Conservation (phyloP, 2,329 filamentous ascomycete genomes). For the Stagonosporopsis cucurbitacearum region DNA sequence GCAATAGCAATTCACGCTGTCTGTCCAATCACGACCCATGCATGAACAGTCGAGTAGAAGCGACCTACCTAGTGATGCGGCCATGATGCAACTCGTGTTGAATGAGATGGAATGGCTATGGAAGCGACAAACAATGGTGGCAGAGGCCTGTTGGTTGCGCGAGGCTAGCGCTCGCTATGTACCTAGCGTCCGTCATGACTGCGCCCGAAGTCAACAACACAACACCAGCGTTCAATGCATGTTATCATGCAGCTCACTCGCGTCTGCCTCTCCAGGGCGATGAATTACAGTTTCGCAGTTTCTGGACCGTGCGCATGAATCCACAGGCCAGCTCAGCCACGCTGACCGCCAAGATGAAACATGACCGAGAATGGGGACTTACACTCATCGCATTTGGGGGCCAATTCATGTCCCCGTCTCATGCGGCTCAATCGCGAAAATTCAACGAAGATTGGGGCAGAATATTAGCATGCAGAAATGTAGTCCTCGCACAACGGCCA, state of each 20-base stretch:
- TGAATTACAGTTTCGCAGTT: neutral
- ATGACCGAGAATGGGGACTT: neutral
- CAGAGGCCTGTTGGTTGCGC: too few species aligned
- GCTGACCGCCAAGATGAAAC: neutral
- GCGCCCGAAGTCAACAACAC: neutral
- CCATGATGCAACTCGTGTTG: too few species aligned
- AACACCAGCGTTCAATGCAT: neutral
- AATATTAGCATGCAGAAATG: neutral
- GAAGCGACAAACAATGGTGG: neutral
- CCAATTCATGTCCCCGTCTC: neutral
- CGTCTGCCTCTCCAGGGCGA: neutral
- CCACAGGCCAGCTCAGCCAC: neutral
- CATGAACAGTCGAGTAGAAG: too few species aligned
- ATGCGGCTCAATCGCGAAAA: neutral
- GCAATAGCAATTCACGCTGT: too few species aligned
- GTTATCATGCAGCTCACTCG: neutral
- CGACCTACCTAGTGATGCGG: too few species aligned
- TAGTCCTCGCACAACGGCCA: neutral
- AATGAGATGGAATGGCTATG: neutral
- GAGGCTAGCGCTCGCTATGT: neutral
- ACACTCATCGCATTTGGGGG: neutral
- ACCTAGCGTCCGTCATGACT: neutral
- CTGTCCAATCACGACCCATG: too few species aligned
- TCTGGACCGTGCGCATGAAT: neutral
- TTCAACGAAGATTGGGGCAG: neutral